Evolutionary conservation across 2,329 filamentous ascomycete genomes (phyloP).

Genomic region (Cladosporium colombiae): DNA sequence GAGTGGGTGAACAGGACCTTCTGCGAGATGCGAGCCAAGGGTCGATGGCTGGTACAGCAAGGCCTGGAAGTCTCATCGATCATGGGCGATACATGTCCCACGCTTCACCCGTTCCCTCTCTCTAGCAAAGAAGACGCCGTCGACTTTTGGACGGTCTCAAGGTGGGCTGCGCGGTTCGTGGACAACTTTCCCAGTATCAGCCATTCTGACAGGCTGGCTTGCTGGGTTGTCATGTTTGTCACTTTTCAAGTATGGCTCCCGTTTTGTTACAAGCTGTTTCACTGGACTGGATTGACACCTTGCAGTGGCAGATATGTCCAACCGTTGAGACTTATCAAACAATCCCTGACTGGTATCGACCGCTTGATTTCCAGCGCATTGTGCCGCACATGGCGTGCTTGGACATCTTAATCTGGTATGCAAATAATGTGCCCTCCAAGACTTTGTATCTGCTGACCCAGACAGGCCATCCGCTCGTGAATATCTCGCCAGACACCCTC

Average conservation of each 20-base stretch:
- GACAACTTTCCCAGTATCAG: background rate
- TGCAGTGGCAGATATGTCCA: background rate
- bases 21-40: conserved; percentile 1
- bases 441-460: too few species aligned
- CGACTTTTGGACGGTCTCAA: background rate
- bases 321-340: background rate
- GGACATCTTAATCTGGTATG: conserved; percentile 2
- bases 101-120: background rate
- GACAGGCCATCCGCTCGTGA: background rate
- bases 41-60: background rate
- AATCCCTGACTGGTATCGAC: background rate
- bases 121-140: background rate
- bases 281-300: background rate
- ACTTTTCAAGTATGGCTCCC: background rate
- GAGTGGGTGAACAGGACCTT: conserved; percentile 5
- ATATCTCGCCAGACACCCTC: background rate
- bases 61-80: background rate
- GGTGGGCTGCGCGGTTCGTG: background rate
- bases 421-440: too few species aligned
- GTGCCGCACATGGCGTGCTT: background rate
- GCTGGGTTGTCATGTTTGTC: background rate
- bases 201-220: conserved; percentile 3
- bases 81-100: conserved; percentile 1
- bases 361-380: background rate
- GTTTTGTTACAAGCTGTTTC: too few species aligned